Conservation (phyloP, 495 filamentous ascomycete genomes). For the Corynascus novoguineensis region DNA sequence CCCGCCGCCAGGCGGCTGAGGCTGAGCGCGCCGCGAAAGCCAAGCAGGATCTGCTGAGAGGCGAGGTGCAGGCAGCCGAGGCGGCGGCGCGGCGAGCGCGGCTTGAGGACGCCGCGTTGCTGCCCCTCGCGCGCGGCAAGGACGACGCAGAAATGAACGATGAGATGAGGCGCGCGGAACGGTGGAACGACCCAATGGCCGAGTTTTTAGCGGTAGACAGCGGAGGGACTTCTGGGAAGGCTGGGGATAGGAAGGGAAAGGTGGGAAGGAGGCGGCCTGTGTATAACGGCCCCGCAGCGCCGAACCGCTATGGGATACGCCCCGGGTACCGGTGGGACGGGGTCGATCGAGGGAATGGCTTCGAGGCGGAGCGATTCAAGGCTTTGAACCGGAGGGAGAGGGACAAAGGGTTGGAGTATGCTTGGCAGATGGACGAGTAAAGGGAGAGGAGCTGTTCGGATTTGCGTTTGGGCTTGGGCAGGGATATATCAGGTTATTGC, state of each 20-base stretch:
- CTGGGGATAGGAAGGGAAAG: slow-evolving; percentile 41
- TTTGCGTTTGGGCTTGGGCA: background rate
- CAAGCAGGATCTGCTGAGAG: slow-evolving; percentile 61
- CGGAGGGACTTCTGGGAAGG: slow-evolving; percentile 28
- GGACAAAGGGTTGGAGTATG: slow-evolving; percentile 74
- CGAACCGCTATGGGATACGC: slow-evolving; percentile 91
- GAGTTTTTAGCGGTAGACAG: slow-evolving; percentile 55
- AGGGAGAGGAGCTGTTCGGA: background rate
- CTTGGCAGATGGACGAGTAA: slow-evolving; percentile 92
- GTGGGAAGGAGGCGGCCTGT: slow-evolving; percentile 54
- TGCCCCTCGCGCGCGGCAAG: slow-evolving; percentile 69
- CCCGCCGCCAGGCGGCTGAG: slow-evolving; percentile 65
- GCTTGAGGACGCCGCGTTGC: slow-evolving; percentile 69
- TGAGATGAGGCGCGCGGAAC: slow-evolving; percentile 63
- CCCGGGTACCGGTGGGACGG: slow-evolving; percentile 97
- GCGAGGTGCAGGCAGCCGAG: slow-evolving; percentile 73
- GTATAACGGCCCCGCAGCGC: slow-evolving; percentile 72
- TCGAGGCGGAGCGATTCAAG: slow-evolving; percentile 91
- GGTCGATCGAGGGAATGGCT: slow-evolving; percentile 89
- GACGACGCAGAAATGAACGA: slow-evolving; percentile 83
- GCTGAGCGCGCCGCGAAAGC: slow-evolving; percentile 57
- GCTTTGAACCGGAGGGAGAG: slow-evolving; percentile 70
- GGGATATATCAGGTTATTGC: background rate
- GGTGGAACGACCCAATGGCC: slow-evolving; percentile 94
- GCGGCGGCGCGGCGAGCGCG: slow-evolving; percentile 49